A percentile compares a stretch with the other conserved stretches of the same genome.
These are phyloP conservation scores for Fusarium zealandicum DNA, from an alignment of 2,329 filamentous ascomycete genomes.

Conservation along the genomic window DNA sequence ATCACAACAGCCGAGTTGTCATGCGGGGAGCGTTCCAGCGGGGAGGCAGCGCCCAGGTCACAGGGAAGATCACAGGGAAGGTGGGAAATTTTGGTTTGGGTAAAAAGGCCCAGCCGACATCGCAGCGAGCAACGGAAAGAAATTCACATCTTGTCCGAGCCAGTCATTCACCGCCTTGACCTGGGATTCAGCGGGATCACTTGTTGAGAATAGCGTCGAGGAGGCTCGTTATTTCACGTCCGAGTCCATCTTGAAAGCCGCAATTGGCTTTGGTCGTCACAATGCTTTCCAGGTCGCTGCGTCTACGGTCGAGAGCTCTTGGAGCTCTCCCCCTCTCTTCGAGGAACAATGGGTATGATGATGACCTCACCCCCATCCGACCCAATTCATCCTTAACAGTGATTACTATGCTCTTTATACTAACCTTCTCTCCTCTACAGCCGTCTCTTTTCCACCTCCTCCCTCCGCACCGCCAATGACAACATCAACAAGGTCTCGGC, in stretches of 20 bases:
- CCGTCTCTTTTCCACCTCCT: constrained; percentile 59
- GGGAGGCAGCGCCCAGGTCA: constrained; percentile 36
- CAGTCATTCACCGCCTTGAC: constrained; percentile 2
- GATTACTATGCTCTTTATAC: neutral
- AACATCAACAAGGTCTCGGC: constrained; percentile 85
- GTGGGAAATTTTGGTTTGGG: constrained; percentile 34
- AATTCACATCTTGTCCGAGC: constrained; percentile 21
- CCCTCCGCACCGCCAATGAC: constrained; percentile 56
- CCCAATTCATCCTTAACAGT: neutral
- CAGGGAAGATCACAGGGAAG: constrained; percentile 48
- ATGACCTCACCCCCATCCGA: neutral
- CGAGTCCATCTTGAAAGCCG: constrained; percentile 16
- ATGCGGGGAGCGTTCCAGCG: constrained; percentile 40
- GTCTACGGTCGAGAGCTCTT: constrained; percentile 40
- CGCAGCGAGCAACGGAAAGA: constrained; percentile 35
- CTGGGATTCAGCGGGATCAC: constrained; percentile 4
- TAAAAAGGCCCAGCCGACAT: constrained; percentile 40
- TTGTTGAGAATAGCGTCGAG: constrained; percentile 14
- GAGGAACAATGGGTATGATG: constrained; percentile 41
- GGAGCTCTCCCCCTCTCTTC: constrained; percentile 38
- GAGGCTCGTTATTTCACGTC: constrained; percentile 13
- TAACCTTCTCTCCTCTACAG: constrained; percentile 42
- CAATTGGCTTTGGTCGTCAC: constrained; percentile 36
- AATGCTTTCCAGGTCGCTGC: constrained; percentile 43
- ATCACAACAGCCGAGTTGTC: constrained; percentile 36